phyloP scores from a whole-genome alignment of 2,329 filamentous ascomycete genomes.

The Myrmaecium sp. region DNA sequence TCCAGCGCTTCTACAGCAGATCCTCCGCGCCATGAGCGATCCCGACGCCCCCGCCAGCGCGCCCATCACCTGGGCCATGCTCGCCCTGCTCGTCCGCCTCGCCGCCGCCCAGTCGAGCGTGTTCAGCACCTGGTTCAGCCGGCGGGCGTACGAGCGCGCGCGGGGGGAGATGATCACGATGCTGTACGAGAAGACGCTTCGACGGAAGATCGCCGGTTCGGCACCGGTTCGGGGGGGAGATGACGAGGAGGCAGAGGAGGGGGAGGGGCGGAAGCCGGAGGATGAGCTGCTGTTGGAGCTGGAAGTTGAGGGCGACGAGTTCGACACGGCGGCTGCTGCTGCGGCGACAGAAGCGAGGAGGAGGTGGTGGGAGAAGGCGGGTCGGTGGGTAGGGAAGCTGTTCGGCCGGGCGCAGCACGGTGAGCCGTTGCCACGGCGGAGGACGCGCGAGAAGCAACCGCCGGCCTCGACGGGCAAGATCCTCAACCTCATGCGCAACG shows the following conservation, averaged over 20 bases:
- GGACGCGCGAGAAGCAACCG: too few relatives aligned
- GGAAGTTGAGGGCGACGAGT: neutral
- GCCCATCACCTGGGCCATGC: conserved; percentile 46
- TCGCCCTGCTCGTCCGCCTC: conserved; percentile 45
- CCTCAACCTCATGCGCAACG: conserved; percentile 63
- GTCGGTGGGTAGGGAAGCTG: too few relatives aligned
- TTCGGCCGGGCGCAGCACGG: too few relatives aligned
- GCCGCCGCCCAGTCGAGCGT: conserved; percentile 48
- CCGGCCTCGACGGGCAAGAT: conserved; percentile 80
- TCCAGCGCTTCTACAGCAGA: conserved; percentile 54
- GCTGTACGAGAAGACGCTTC: conserved; percentile 62
- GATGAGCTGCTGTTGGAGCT: conserved; percentile 1
- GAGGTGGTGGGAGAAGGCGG: too few relatives aligned
- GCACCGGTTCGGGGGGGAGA: too few relatives aligned
- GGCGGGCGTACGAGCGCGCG: conserved; percentile 68
- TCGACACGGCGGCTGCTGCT: conserved; percentile 4
- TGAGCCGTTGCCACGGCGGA: too few relatives aligned
- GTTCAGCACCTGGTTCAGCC: conserved; percentile 64
- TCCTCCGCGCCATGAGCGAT: conserved; percentile 50
- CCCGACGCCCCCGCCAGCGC: conserved; percentile 29
- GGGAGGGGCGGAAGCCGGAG: too few relatives aligned
- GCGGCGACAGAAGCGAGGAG: neutral
- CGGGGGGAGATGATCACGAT: conserved; percentile 76
- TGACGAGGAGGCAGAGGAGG: too few relatives aligned
- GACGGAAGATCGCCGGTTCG: conserved; percentile 39